Percentiles rank a stretch among this genome's conserved stretches.
These are phyloP conservation scores for Beta lomatogona DNA, from an alignment of 179 eudicot genomes.

Conservation along the genomic window DNA sequence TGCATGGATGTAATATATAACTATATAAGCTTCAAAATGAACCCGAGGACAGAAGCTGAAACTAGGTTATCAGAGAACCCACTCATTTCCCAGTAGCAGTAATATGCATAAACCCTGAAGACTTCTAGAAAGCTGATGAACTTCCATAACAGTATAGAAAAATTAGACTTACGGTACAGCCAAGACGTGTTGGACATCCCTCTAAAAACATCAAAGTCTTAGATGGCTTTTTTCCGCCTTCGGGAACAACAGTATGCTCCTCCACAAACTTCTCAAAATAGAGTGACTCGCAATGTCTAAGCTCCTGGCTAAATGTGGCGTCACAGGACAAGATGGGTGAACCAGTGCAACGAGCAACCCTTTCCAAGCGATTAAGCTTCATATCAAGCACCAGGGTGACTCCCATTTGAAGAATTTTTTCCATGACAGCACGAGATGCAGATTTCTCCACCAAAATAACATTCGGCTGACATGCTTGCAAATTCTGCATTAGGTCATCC, in stretches of 20 bases:
- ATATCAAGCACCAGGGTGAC: slow-evolving; percentile 83
- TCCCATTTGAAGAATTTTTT: slow-evolving; percentile 67
- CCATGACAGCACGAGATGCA: slow-evolving; percentile 77
- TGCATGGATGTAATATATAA: not conserved
- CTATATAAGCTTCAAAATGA: not conserved
- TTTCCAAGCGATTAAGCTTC: slow-evolving; percentile 88
- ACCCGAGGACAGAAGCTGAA: not conserved
- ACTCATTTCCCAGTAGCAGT: not conserved
- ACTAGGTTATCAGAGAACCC: not conserved
- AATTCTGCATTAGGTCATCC: slow-evolving; percentile 47
- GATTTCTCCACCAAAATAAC: slow-evolving; percentile 89
- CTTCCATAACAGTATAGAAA: slow-evolving; percentile 9
- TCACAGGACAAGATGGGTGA: slow-evolving; percentile 74
- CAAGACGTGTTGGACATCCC: slow-evolving; percentile 78
- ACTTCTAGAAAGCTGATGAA: not conserved
- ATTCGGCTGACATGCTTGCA: slow-evolving; percentile 69
- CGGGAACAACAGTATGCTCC: slow-evolving; percentile 60
- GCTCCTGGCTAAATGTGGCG: slow-evolving; percentile 44
- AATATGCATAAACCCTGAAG: not conserved
- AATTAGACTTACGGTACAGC: slow-evolving; percentile 71
- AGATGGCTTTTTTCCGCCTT: slow-evolving; percentile 67
- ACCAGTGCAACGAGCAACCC: slow-evolving; percentile 85
- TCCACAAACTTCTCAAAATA: slow-evolving; percentile 75
- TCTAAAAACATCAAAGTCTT: slow-evolving; percentile 93
- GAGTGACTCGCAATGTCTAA: slow-evolving; percentile 68